Conservation (phyloP, 768 basidiomycete genomes). For the Kwoniella botswanensis region DNA sequence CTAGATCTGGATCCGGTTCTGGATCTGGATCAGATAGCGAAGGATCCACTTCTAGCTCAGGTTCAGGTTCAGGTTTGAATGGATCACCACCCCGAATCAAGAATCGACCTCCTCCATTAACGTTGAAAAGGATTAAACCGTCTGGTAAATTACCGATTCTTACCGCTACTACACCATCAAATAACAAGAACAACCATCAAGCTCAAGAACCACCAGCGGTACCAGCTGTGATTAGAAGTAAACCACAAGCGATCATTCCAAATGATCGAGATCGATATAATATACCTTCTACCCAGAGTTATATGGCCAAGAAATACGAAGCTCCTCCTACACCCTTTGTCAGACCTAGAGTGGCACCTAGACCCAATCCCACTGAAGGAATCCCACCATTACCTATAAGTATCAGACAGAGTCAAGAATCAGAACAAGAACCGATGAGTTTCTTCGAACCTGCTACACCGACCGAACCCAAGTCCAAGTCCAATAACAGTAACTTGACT, state of each 20-base stretch:
- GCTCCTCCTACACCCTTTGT: slow-evolving; percentile 42
- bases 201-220: neutral
- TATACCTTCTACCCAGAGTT: no score
- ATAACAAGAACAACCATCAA: neutral
- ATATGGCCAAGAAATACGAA: neutral
- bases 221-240: no score
- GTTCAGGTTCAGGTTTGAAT: neutral
- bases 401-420: neutral
- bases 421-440: slow-evolving; percentile 7
- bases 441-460: slow-evolving; percentile 49
- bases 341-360: slow-evolving; percentile 38
- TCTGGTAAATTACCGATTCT: slow-evolving; percentile 28
- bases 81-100: slow-evolving; percentile 13
- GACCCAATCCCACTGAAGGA: neutral
- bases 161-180: slow-evolving; percentile 15
- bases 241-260: no score
- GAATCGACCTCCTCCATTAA: slow-evolving; percentile 39
- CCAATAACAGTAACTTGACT: neutral
- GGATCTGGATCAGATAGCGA: slow-evolving; percentile 5
- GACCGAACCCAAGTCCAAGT: slow-evolving; percentile 3
- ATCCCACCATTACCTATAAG: slow-evolving; percentile 10
- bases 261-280: no score
- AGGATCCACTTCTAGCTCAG: neutral
- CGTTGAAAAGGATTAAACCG: slow-evolving; percentile 28
- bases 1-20: neutral